These are phyloP conservation scores for Tylopilus subfusipes DNA, from an alignment of 768 basidiomycete genomes.

Conservation along the genomic window DNA sequence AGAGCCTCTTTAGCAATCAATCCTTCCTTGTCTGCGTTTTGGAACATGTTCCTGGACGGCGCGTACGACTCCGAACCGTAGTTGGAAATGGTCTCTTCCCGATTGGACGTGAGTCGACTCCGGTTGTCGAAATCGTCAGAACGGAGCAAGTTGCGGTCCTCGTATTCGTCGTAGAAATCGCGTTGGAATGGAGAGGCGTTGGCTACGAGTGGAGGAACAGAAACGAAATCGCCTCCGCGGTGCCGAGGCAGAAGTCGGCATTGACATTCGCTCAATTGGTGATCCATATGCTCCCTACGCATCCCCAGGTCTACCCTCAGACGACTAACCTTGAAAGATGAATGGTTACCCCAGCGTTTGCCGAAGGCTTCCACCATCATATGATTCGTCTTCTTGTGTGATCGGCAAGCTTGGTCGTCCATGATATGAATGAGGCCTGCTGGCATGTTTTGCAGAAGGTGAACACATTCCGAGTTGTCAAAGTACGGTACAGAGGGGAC, in stretches of 20 bases:
- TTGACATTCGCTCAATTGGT: no score
- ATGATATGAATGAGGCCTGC: constrained; percentile 96
- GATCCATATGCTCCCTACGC: no score
- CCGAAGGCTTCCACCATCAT: constrained; percentile 93
- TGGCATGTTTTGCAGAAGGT: constrained; percentile 39
- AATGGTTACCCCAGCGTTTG: constrained; percentile 93
- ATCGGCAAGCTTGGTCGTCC: constrained; percentile 90
- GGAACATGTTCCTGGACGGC: constrained; percentile 95
- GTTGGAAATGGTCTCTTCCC: constrained; percentile 75
- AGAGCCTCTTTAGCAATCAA: constrained; percentile 78
- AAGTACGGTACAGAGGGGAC: constrained; percentile 76
- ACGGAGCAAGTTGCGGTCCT: constrained; percentile 70
- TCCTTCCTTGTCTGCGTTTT: constrained; percentile 70
- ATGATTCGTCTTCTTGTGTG: constrained; percentile 86
- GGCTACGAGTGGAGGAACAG: constrained; percentile 80
- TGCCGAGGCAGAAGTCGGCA: no score
- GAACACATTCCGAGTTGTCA: constrained; percentile 87
- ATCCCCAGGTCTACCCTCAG: no score
- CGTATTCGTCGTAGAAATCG: constrained; percentile 70
- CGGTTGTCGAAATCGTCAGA: constrained; percentile 80
- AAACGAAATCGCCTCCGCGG: constrained; percentile 81
- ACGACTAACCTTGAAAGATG: constrained; percentile 86
- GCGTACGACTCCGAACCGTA: constrained; percentile 93
- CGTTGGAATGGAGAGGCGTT: constrained; percentile 82
- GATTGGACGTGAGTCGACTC: constrained; percentile 72